These are phyloP conservation scores for Stephania yunnanensis DNA, from an alignment of 164 flowering plant genomes.

Conservation along the genomic window DNA sequence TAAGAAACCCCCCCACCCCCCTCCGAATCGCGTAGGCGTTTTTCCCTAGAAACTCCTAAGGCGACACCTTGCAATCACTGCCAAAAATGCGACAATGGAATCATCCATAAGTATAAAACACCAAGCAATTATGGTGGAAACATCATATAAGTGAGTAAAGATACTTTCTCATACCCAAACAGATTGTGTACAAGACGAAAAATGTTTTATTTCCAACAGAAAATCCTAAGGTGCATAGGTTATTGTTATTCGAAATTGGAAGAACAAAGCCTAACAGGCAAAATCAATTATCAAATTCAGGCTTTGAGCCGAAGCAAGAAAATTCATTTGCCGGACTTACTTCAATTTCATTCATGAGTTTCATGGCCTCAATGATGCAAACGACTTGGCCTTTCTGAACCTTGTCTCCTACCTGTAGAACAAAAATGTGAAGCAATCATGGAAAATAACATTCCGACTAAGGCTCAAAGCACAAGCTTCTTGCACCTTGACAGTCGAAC, in stretches of 20 bases:
- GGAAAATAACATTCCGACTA: neutral
- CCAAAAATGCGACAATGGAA: neutral
- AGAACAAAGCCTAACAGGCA: neutral
- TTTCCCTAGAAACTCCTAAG: too few species aligned
- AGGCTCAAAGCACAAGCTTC: neutral
- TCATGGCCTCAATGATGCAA: constrained; percentile 83
- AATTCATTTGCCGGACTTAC: constrained; percentile 24
- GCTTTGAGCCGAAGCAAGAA: neutral
- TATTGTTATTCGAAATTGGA: neutral
- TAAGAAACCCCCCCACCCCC: too few species aligned
- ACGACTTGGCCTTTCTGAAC: constrained; percentile 70
- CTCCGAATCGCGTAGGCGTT: too few species aligned
- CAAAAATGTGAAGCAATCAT: neutral
- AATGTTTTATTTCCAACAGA: neutral
- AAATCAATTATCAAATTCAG: neutral
- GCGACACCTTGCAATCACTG: too few species aligned
- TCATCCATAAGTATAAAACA: neutral
- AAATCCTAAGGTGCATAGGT: neutral
- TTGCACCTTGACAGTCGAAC: neutral
- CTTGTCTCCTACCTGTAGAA: constrained; percentile 64
- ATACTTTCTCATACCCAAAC: neutral
- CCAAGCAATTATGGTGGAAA: neutral
- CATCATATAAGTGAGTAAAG: neutral
- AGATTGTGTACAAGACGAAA: neutral
- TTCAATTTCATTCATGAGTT: constrained; percentile 80